Evolutionary conservation across 2,329 filamentous ascomycete genomes (phyloP), one percentile per base, ranked within the genome.

Genomic region (Hymenoscyphus scutula): DNA sequence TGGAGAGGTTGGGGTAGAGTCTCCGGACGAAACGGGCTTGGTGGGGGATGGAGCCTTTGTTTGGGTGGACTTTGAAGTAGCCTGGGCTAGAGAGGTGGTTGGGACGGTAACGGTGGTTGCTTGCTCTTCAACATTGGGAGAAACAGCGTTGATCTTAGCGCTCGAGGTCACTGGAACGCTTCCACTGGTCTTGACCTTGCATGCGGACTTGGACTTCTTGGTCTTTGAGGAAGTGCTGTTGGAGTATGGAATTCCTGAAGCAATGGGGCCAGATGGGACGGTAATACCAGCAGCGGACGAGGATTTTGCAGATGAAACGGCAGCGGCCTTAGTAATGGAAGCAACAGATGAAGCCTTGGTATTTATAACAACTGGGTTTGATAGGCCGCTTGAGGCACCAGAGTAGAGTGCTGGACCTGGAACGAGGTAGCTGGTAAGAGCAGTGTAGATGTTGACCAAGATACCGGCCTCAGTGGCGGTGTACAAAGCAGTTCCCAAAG

Each of bases 381-480:
- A 25, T 23, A 19, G 25, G 8, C 45, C 45, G 45, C 45, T 25
- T 51, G 45, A 51, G 13, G 53, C 64, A n/a, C 29, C 23, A 25
- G 56, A 32, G 68, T 72, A 75, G 62, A 76, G 19, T 71, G 73
- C 55, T 66, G 75, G 75, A 23, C 75, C 74, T 5, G 75, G 75
- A 37, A 77, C 71, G 25, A 64, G 63, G 63, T 76, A 76, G 13
- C 68, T 60, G 5, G 70, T 64, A 41, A 70, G 64, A 3, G 68
- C 25, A 4, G 65, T 67, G 68, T 80, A 81, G 64, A 79, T 74
- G 62, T 76, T 72, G 56, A 76, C 66, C 23, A 72, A 56, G 66
- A 81, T 78, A 29, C 81, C 81, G 7, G 77, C 66, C 32, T 80
- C 78, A 19, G 70, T 72, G 27, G 69, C 63, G 53, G 71, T 75